A percentile compares a stretch with the other conserved stretches of the same genome.
Evolutionary conservation across 2,329 filamentous ascomycete species (phyloP).

Genomic region (Colletotrichum kahawae): DNA sequence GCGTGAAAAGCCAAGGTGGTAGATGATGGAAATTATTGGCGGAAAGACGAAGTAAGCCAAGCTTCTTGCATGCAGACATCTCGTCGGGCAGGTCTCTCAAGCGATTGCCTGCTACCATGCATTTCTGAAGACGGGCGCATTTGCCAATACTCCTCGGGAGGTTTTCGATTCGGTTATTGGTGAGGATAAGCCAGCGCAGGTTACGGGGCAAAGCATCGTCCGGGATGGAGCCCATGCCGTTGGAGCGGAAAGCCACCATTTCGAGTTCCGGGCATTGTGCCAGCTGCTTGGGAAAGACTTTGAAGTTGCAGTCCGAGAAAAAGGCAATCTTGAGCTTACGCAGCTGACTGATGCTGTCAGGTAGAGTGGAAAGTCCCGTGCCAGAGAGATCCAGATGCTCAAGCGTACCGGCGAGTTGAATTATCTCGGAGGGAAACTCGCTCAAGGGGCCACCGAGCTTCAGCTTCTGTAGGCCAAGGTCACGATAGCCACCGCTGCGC

Average conservation of each 20-base stretch:
- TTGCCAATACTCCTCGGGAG: conserved; percentile 47
- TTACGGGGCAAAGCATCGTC: conserved; percentile 45
- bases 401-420: conserved; percentile 44
- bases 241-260: conserved; percentile 54
- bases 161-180: conserved; percentile 44
- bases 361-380: conserved; percentile 45
- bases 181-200: conserved; percentile 54
- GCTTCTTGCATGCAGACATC: conserved; percentile 48
- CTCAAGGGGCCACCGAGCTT: conserved; percentile 38
- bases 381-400: conserved; percentile 54
- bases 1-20: conserved; percentile 47
- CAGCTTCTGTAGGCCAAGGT: conserved; percentile 33
- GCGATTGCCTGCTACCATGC: conserved; percentile 53
- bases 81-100: conserved; percentile 42
- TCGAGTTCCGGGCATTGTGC: conserved; percentile 49
- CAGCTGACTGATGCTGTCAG: conserved; percentile 41
- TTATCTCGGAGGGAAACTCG: conserved; percentile 43
- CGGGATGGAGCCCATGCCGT: conserved; percentile 47
- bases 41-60: conserved; percentile 48
- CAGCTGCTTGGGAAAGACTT: conserved; percentile 44
- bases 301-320: conserved; percentile 51
- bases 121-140: conserved; percentile 50
- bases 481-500: conserved; percentile 33
- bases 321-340: conserved; percentile 50
- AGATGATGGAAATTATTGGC: conserved; percentile 43